phyloP scores from a whole-genome alignment of 768 basidiomycete genomes.

The Podaxis mareebaensis region DNA sequence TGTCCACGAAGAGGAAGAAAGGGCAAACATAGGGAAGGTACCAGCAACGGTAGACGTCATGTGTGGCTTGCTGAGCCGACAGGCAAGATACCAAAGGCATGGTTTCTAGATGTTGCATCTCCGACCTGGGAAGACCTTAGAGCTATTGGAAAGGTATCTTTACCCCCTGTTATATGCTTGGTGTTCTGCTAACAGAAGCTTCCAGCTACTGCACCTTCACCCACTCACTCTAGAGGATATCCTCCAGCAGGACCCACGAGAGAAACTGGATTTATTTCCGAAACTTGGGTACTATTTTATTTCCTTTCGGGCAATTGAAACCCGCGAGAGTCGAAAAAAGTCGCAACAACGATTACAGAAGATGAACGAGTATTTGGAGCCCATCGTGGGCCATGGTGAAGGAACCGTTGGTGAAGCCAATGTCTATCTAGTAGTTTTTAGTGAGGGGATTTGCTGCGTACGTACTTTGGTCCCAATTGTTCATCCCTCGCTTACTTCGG shows the following conservation, averaged over 20 bases:
- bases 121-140: slow-evolving; percentile 89
- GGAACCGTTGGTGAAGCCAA: slow-evolving; percentile 71
- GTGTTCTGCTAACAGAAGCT: slow-evolving; percentile 1
- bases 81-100: slow-evolving; percentile 50
- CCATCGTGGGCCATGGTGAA: slow-evolving; percentile 30
- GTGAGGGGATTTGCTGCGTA: slow-evolving; percentile 81
- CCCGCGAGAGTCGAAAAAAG: slow-evolving; percentile 42
- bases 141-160: slow-evolving; percentile 76
- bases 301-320: slow-evolving; percentile 82
- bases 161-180: background rate
- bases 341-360: slow-evolving; percentile 33
- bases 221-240: slow-evolving; percentile 94
- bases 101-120: slow-evolving; percentile 91
- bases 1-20: slow-evolving; percentile 35
- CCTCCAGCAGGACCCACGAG: slow-evolving; percentile 85
- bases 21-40: slow-evolving; percentile 44
- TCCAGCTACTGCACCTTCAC: slow-evolving; percentile 81
- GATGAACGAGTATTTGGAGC: slow-evolving; percentile 24
- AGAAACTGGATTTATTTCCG: slow-evolving; percentile 88
- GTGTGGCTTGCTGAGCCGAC: background rate
- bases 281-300: slow-evolving; percentile 92
- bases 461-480: slow-evolving; percentile 26
- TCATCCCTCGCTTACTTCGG: slow-evolving; percentile 53
- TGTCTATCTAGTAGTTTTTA: slow-evolving; percentile 88
- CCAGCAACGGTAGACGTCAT: slow-evolving; percentile 6